Percentiles rank a stretch among this genome's conserved stretches.
Evolutionary conservation across 805 yeast genomes (phyloP).

Genomic region (Wickerhamiella qilinensis): DNA sequence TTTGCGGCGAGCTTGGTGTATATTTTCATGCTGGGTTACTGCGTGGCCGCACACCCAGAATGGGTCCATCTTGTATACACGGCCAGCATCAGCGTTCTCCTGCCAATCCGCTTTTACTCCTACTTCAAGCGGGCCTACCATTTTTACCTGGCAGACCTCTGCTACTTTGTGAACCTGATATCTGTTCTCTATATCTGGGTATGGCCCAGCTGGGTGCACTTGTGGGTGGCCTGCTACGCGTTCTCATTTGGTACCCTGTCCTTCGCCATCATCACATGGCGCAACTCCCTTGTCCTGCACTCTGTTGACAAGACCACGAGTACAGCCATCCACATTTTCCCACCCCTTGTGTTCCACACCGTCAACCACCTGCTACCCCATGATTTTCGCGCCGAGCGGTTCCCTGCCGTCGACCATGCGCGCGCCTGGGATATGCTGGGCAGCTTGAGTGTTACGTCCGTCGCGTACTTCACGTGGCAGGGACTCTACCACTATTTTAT

Average conservation of each 20-base stretch:
- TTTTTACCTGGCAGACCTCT: conserved; percentile 79
- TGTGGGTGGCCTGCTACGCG: conserved; percentile 73
- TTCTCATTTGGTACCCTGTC: conserved; percentile 78
- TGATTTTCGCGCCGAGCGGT: conserved; percentile 36
- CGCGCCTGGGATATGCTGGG: conserved; percentile 55
- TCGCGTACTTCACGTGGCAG: conserved; percentile 83
- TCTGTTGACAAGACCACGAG: conserved; percentile 85
- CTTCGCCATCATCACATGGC: conserved; percentile 92
- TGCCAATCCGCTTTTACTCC: conserved; percentile 76
- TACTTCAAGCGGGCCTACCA: conserved; percentile 69
- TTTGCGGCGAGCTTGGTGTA: conserved; percentile 57
- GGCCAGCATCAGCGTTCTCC: conserved; percentile 36
- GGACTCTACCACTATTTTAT: conserved; percentile 79
- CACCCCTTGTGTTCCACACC: conserved; percentile 75
- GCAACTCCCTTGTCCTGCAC: conserved; percentile 83
- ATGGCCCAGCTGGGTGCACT: conserved; percentile 52
- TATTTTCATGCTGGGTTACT: conserved; percentile 54
- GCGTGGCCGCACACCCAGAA: conserved; percentile 64
- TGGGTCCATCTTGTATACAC: conserved; percentile 68
- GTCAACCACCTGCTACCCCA: conserved; percentile 62
- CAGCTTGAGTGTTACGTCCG: conserved; percentile 63
- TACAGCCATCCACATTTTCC: conserved; percentile 78
- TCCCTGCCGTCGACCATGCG: conserved; percentile 64
- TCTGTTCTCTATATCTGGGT: conserved; percentile 65
- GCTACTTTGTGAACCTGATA: conserved; percentile 74